Evolutionary conservation across 2,329 filamentous ascomycete species (phyloP).

Genomic region (Aspergillus sp.): DNA sequence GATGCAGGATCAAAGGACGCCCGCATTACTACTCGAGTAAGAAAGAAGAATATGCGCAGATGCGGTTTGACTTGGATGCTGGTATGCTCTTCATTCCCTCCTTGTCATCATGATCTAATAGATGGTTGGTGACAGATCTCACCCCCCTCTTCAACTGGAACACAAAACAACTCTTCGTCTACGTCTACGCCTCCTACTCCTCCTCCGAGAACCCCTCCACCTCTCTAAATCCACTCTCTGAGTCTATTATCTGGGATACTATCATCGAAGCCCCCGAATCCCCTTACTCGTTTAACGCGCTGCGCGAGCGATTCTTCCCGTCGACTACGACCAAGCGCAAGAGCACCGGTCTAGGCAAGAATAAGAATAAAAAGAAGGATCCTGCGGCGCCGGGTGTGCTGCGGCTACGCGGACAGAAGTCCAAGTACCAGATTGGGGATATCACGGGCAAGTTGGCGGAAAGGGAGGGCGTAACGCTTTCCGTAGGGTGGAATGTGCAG

Average conservation of each 20-base stretch:
- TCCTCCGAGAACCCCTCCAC: slow-evolving; percentile 24
- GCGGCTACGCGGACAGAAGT: slow-evolving; percentile 72
- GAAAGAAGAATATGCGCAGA: slow-evolving; percentile 90
- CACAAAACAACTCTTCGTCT: slow-evolving; percentile 96
- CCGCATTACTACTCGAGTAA: slow-evolving; percentile 94
- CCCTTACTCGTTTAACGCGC: slow-evolving; percentile 33
- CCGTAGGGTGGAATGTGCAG: slow-evolving; percentile 92
- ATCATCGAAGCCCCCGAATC: slow-evolving; percentile 68
- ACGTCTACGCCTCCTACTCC: slow-evolving; percentile 72
- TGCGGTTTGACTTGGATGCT: slow-evolving; percentile 87
- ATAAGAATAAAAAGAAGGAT: slow-evolving; percentile 9
- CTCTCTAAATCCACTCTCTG: slow-evolving; percentile 25
- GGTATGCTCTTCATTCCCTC: slow-evolving; percentile 32
- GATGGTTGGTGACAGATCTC: slow-evolving; percentile 53
- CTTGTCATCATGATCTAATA: not conserved
- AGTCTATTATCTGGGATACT: slow-evolving; percentile 89
- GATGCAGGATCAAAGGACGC: slow-evolving; percentile 68
- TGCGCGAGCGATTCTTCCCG: slow-evolving; percentile 32
- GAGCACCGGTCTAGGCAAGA: slow-evolving; percentile 14
- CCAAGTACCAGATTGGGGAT: slow-evolving; percentile 97
- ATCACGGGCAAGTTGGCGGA: slow-evolving; percentile 71
- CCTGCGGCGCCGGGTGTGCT: slow-evolving; percentile 53
- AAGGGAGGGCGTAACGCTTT: slow-evolving; percentile 65
- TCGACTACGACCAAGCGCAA: slow-evolving; percentile 4
- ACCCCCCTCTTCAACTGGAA: slow-evolving; percentile 97